phyloP scores from a whole-genome alignment of 805 yeast genomes.

The Kazachstania psychrophila region DNA sequence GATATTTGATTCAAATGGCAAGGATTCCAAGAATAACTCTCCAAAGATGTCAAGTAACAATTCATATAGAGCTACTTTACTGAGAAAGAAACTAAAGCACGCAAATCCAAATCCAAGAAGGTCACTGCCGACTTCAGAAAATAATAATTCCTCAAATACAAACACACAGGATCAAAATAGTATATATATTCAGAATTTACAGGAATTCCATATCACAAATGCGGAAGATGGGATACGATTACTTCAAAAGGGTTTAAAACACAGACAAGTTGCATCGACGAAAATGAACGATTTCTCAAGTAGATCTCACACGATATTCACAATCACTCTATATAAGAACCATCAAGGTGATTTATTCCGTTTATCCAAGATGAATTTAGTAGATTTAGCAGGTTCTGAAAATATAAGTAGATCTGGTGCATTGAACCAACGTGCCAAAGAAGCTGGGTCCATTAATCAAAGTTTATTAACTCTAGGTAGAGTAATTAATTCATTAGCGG shows the following conservation, averaged over 20 bases:
- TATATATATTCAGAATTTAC: slow-evolving; percentile 54
- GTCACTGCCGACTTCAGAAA: background rate
- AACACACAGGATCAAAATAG: slow-evolving; percentile 16
- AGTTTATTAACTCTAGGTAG: slow-evolving; percentile 80
- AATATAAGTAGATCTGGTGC: slow-evolving; percentile 87
- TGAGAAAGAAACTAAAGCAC: too few species aligned
- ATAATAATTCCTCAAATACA: background rate
- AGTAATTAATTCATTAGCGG: slow-evolving; percentile 70
- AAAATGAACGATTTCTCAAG: slow-evolving; percentile 66
- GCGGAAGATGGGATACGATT: slow-evolving; percentile 49
- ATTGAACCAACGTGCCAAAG: slow-evolving; percentile 73
- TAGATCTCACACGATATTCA: slow-evolving; percentile 70
- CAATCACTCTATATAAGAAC: slow-evolving; percentile 49
- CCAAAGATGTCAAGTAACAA: slow-evolving; percentile 17
- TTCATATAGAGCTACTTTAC: too few species aligned
- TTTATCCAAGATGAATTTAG: slow-evolving; percentile 70
- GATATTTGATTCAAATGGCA: slow-evolving; percentile 37
- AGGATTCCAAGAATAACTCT: slow-evolving; percentile 13
- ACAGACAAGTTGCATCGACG: slow-evolving; percentile 61
- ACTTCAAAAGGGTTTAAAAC: slow-evolving; percentile 47
- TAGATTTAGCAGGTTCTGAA: slow-evolving; percentile 93
- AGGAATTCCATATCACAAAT: slow-evolving; percentile 47
- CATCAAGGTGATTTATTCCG: slow-evolving; percentile 40
- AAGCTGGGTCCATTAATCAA: slow-evolving; percentile 89
- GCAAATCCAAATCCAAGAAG: slow-evolving; percentile 3